Conservation (phyloP, 202 grass and related monocot genomes). For the Zizania palustris region DNA sequence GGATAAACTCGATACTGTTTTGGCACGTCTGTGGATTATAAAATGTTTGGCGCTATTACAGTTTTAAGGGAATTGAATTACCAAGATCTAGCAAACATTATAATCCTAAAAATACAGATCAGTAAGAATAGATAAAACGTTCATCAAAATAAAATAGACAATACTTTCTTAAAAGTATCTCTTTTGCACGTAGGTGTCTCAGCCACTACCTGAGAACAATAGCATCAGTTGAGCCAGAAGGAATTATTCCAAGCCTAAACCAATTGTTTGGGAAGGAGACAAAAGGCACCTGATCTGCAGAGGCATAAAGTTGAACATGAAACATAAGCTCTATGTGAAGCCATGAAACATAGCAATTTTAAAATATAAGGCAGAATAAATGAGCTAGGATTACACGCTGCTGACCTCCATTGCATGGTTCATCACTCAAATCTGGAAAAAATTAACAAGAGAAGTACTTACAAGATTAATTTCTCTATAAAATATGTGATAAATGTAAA, state of each 20-base stretch:
- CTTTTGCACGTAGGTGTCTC: constrained; percentile 2
- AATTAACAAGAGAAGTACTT: constrained; percentile 42
- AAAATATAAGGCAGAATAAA: constrained; percentile 38
- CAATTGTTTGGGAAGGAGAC: constrained; percentile 88
- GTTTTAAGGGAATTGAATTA: background rate
- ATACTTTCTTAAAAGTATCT: background rate
- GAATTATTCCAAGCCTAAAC: constrained; percentile 95
- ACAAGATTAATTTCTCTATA: constrained; percentile 18
- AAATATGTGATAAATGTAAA: constrained; percentile 27
- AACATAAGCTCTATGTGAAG: background rate
- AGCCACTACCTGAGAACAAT: constrained; percentile 82
- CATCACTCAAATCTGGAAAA: constrained; percentile 48
- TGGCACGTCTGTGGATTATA: constrained; percentile 7
- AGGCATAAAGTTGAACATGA: constrained; percentile 44
- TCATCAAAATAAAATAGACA: constrained; percentile 5
- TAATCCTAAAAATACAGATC: constrained; percentile 22
- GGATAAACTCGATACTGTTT: constrained; percentile 22
- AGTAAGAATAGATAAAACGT: background rate
- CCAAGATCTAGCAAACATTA: constrained; percentile 1
- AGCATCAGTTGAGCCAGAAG: constrained; percentile 94
- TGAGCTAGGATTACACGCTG: constrained; percentile 45
- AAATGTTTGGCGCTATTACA: constrained; percentile 1
- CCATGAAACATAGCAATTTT: constrained; percentile 21
- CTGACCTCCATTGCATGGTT: constrained; percentile 59
- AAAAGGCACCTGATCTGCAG: constrained; percentile 56